phyloP scores from a whole-genome alignment of 1,284 basidiomycete genomes.

The Cryptococcus sp. region DNA sequence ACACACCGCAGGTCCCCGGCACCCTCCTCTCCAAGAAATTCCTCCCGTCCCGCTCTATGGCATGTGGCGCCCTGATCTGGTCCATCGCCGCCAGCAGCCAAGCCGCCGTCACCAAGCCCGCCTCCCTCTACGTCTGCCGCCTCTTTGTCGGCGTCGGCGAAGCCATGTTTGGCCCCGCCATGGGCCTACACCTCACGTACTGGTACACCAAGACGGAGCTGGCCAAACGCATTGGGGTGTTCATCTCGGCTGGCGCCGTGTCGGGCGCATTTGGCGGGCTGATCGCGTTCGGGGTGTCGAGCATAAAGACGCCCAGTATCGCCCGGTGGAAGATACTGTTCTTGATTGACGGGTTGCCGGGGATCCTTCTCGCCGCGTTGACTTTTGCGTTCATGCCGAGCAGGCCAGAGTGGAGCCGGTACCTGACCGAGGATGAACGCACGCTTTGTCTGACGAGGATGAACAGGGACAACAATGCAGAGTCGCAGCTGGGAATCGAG shows the following conservation, averaged over 20 bases:
- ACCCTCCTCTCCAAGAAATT: constrained; percentile 42
- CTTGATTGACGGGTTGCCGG: constrained; percentile 6
- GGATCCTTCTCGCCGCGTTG: constrained; percentile 60
- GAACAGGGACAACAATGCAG: constrained; percentile 63
- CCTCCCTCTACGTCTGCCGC: constrained; percentile 33
- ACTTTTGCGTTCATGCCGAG: constrained; percentile 65
- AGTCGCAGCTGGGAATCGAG: constrained; percentile 47
- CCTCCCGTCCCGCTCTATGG: constrained; percentile 46
- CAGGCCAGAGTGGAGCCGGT: constrained; percentile 67
- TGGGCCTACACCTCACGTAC: constrained; percentile 26
- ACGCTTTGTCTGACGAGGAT: constrained; percentile 66
- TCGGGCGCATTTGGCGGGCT: constrained; percentile 33
- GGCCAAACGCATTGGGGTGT: constrained; percentile 38
- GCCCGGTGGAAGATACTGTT: constrained; percentile 10
- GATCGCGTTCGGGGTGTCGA: constrained; percentile 17
- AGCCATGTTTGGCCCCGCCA: constrained; percentile 35
- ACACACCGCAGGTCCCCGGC: constrained; percentile 32
- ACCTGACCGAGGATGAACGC: constrained; percentile 65
- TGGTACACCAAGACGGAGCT: constrained; percentile 47
- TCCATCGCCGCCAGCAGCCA: constrained; percentile 32
- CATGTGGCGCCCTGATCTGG: constrained; percentile 49
- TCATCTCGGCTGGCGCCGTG: constrained; percentile 41
- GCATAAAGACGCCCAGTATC: constrained; percentile 19
- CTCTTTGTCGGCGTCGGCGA: constrained; percentile 45
- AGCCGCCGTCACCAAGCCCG: constrained; percentile 31